Evolutionary conservation across 2,329 filamentous ascomycete species (phyloP).

Genomic region (Trichophyton verrucosum): DNA sequence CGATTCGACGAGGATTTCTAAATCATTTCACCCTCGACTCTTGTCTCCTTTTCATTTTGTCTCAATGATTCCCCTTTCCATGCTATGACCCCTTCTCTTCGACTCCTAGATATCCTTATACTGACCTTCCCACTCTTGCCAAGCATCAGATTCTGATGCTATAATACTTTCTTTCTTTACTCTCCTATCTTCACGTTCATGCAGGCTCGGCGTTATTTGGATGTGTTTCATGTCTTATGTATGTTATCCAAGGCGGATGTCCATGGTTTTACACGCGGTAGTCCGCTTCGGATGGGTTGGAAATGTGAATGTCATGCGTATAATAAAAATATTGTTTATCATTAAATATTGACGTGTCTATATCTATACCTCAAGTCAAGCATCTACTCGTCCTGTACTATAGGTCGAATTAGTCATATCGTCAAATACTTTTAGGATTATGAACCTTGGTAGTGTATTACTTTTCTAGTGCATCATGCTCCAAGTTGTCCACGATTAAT

Average conservation of each 20-base stretch:
- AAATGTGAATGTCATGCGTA: background rate
- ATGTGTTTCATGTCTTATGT: background rate
- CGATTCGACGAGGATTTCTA: slow-evolving; percentile 96
- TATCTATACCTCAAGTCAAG: background rate
- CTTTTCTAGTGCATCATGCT: too few species aligned
- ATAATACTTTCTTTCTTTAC: background rate
- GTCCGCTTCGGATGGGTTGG: slow-evolving; percentile 3
- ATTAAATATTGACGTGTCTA: background rate
- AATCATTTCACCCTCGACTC: slow-evolving; percentile 23
- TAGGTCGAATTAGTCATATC: too few species aligned
- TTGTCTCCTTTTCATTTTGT: background rate
- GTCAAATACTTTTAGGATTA: too few species aligned
- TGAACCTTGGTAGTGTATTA: too few species aligned
- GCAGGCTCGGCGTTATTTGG: slow-evolving; percentile 7
- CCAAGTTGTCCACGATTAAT: too few species aligned
- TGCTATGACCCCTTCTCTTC: slow-evolving; percentile 11
- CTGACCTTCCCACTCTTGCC: slow-evolving; percentile 17
- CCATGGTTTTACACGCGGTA: slow-evolving; percentile 1
- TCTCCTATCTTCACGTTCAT: slow-evolving; percentile 6
- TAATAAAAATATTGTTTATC: background rate
- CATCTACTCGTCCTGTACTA: too few species aligned
- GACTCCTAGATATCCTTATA: slow-evolving; percentile 14
- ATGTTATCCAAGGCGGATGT: slow-evolving; percentile 1
- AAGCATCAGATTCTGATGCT: background rate
- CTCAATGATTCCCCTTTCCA: slow-evolving; percentile 15